Evolutionary conservation across 345 rosid species (phyloP), one percentile per base, ranked within the genome.

Genomic region (Geranium rotundifolium): DNA sequence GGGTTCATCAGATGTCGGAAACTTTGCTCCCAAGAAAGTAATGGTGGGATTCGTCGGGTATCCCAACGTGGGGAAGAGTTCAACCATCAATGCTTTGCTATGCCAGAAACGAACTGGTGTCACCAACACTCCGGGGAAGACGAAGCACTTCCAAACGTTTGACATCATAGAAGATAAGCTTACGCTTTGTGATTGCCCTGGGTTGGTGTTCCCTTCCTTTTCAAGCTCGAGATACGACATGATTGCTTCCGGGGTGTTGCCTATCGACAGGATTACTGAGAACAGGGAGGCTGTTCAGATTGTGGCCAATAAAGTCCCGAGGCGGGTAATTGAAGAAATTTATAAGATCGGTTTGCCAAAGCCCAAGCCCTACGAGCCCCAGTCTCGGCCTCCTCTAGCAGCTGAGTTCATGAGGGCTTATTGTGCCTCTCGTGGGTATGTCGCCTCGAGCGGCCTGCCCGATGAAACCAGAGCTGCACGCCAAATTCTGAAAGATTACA

Each of bases 61-160:
- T 69, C 98, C 98, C 2, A 92, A 92, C 72, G 98, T 87, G 29
- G 97, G 98, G 31, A 92, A 92, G 72, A 87, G 98, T 59, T 92
- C 98, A 2, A 89, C 95, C 13, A 92, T 90, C 74, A 92, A 92
- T 71, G 97, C 98, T 59, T 70, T 92, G 75, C 91, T 86, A 3
- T 96, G 97, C 65, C 95, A 92, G 78, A 92, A 92, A 73, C 78
- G 85, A 56, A 85, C 96, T 8, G 97, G 98, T 20, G 97, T 92
- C 49, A 92, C 97, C 60, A 85, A 95, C 39, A 89, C 98, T 18
- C 97, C 98, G 0, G 98, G 98, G 34, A 92, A 92, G 79, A 92
- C 98, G 1, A 92, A 87, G 73, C 97, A 92, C 72, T 92, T 92
- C 79, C 98, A 89, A 72, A 92, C 98, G 7, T 68, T 87, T 37